Percentiles rank a stretch among this genome's conserved stretches.
Evolutionary conservation across 2,329 filamentous ascomycete species (phyloP).

Genomic region (Xylariomycetidae sp.): DNA sequence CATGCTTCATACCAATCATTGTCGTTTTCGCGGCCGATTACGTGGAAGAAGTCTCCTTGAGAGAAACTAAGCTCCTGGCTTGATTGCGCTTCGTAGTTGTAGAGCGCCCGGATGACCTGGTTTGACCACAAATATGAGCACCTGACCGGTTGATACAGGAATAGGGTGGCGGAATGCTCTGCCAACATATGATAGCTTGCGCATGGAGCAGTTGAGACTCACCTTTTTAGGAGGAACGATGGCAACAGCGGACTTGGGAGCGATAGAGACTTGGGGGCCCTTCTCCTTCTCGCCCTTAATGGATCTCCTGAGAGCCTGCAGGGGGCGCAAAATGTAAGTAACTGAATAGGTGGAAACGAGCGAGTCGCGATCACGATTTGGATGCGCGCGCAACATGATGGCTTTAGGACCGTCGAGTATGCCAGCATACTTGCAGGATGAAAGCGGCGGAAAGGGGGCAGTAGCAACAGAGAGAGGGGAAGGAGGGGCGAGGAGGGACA

Average conservation of each 20-base stretch:
- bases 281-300: slow-evolving; percentile 84
- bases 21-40: slow-evolving; percentile 93
- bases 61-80: slow-evolving; percentile 82
- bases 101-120: slow-evolving; percentile 94
- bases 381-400: slow-evolving; percentile 20
- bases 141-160: too few relatives aligned
- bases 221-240: slow-evolving; percentile 94
- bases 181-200: too few relatives aligned
- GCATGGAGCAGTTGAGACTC: too few relatives aligned
- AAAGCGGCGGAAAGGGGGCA: slow-evolving; percentile 10
- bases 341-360: slow-evolving; percentile 15
- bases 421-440: slow-evolving; percentile 11
- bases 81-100: slow-evolving; percentile 78
- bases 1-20: slow-evolving; percentile 97
- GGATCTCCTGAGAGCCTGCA: slow-evolving; percentile 75
- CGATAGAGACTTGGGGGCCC: slow-evolving; percentile 68
- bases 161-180: too few relatives aligned
- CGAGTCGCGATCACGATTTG: slow-evolving; percentile 16
- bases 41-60: slow-evolving; percentile 95
- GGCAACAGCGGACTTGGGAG: slow-evolving; percentile 78
- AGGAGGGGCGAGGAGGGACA: slow-evolving; percentile 8
- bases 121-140: too few relatives aligned
- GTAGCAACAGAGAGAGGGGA: slow-evolving; percentile 4
- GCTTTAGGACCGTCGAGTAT: slow-evolving; percentile 9
- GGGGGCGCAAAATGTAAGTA: slow-evolving; percentile 34